These are phyloP conservation scores for Aspergillus sparsus DNA, from an alignment of 495 filamentous ascomycete species.

Conservation along the genomic window DNA sequence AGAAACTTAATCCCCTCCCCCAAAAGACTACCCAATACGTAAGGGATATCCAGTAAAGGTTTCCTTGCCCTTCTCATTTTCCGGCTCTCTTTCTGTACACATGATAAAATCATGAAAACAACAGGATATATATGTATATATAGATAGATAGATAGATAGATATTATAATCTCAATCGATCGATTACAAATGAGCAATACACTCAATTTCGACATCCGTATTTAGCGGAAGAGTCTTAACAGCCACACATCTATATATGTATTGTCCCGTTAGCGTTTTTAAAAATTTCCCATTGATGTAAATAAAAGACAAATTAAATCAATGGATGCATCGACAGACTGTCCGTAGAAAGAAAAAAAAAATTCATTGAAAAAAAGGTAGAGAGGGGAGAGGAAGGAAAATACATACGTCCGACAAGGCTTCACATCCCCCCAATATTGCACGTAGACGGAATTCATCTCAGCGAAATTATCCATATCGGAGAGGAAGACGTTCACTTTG, in stretches of 20 bases:
- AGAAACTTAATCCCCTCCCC: too few relatives aligned
- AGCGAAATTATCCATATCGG: slow-evolving; percentile 68
- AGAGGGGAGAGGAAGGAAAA: too few relatives aligned
- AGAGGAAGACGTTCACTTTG: slow-evolving; percentile 70
- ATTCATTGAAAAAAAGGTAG: too few relatives aligned
- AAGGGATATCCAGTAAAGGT: too few relatives aligned
- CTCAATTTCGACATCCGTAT: slow-evolving; percentile 73
- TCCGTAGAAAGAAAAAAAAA: not conserved
- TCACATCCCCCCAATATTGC: slow-evolving; percentile 57
- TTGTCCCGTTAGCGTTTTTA: not conserved
- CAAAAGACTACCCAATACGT: too few relatives aligned
- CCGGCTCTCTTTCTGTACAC: too few relatives aligned
- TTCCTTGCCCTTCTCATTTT: too few relatives aligned
- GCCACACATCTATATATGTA: slow-evolving; percentile 54
- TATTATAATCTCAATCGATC: not conserved
- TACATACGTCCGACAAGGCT: slow-evolving; percentile 57
- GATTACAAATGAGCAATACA: slow-evolving; percentile 57
- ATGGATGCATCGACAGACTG: too few relatives aligned
- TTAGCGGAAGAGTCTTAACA: slow-evolving; percentile 63
- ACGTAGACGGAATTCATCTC: slow-evolving; percentile 64
- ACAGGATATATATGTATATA: too few relatives aligned
- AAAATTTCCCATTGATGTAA: not conserved
- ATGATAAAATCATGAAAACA: too few relatives aligned
- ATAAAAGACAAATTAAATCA: not conserved
- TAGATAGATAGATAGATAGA: not conserved